Evolutionary conservation across 768 basidiomycete genomes (phyloP).

Genomic region (Termitomyces bulborhizus): DNA sequence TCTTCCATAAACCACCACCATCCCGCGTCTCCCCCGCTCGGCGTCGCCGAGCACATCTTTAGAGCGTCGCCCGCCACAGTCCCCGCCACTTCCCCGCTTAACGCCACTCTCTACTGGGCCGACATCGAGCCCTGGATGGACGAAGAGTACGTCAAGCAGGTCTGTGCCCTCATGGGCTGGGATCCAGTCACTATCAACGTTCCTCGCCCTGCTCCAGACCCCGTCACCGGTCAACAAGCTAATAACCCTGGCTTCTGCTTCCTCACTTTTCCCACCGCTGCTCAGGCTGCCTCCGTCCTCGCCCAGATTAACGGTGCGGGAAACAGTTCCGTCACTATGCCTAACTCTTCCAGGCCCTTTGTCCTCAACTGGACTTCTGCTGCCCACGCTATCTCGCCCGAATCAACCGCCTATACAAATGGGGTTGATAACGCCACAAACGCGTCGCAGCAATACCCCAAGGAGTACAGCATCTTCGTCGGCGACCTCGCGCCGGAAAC

Average conservation of each 20-base stretch:
- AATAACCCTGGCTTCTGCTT: conserved; percentile 89
- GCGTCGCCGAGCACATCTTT: conserved; percentile 22
- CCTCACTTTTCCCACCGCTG: conserved; percentile 73
- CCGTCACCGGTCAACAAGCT: conserved; percentile 52
- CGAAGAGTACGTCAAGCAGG: conserved; percentile 88
- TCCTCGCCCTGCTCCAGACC: conserved; percentile 55
- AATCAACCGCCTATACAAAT: conserved; percentile 25
- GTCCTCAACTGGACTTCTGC: conserved; percentile 70
- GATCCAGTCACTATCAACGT: conserved; percentile 70
- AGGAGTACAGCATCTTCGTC: conserved; percentile 92
- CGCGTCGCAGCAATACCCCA: conserved; percentile 55
- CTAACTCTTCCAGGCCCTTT: conserved; percentile 80
- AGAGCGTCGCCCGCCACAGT: conserved; percentile 18
- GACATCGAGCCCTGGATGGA: conserved; percentile 97
- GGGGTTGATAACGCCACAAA: conserved; percentile 19
- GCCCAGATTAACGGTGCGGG: conserved; percentile 50
- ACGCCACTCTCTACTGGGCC: conserved; percentile 75
- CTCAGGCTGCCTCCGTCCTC: conserved; percentile 65
- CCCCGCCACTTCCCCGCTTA: conserved; percentile 21
- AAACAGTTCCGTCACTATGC: conserved; percentile 60
- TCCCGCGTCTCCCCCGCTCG: conserved; percentile 24
- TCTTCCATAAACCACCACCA: conserved; percentile 43
- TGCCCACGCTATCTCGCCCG: conserved; percentile 25
- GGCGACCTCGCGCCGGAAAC: conserved; percentile 92
- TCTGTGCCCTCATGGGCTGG: conserved; percentile 85